These are phyloP conservation scores for Metarhizium rileyi DNA, from an alignment of 2,329 filamentous ascomycete species.

Conservation along the genomic window DNA sequence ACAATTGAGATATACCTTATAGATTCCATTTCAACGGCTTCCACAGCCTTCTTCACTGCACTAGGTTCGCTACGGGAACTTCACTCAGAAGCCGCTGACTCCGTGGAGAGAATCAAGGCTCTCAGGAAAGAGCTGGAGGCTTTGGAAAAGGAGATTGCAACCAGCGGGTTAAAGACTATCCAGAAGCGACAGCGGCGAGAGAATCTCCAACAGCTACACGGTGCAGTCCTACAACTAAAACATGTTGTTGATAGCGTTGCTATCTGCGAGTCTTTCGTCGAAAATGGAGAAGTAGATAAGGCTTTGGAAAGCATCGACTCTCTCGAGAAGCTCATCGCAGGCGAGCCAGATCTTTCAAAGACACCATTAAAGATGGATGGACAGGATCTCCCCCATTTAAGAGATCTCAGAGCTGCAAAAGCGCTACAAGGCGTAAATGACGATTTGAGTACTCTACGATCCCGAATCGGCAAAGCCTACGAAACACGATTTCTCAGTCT, in stretches of 20 bases:
- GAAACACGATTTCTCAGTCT: conserved; percentile 71
- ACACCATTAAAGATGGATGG: conserved; percentile 14
- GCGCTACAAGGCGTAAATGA: conserved; percentile 72
- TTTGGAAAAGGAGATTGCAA: conserved; percentile 78
- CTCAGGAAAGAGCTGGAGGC: conserved; percentile 69
- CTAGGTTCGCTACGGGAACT: conserved; percentile 83
- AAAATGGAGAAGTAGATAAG: conserved; percentile 68
- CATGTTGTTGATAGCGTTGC: conserved; percentile 67
- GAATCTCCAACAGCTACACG: conserved; percentile 72
- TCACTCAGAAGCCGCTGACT: conserved; percentile 85
- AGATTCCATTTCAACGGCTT: conserved; percentile 89
- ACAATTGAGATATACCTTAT: conserved; percentile 97
- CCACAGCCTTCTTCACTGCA: conserved; percentile 91
- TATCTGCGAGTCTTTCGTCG: conserved; percentile 70
- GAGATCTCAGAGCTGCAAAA: conserved; percentile 65
- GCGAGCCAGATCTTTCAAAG: conserved; percentile 41
- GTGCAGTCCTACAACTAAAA: conserved; percentile 74
- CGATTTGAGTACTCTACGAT: conserved; percentile 66
- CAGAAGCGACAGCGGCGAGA: conserved; percentile 72
- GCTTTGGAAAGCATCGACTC: conserved; percentile 69
- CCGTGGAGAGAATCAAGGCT: conserved; percentile 75
- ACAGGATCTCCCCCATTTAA: conserved; percentile 28
- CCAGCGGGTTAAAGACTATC: conserved; percentile 75
- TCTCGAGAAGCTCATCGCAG: conserved; percentile 74
- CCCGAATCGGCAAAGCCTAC: conserved; percentile 78